phyloP scores from a whole-genome alignment of 1,284 basidiomycete genomes.

The Fereydounia khargensis region DNA sequence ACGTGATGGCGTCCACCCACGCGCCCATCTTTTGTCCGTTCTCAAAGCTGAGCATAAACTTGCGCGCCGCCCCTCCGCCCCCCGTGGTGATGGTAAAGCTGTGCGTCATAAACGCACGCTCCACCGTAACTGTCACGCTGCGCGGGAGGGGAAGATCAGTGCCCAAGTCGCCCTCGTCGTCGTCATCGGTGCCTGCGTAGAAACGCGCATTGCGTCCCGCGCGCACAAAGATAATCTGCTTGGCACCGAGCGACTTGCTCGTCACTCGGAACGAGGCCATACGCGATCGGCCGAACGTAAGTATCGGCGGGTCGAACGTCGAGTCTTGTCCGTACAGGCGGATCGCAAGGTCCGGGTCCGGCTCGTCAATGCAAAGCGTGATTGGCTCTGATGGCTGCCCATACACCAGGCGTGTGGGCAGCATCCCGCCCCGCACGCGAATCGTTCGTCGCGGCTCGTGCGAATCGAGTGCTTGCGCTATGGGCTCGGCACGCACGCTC shows the following conservation, averaged over 20 bases:
- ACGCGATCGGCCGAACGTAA: constrained; percentile 34
- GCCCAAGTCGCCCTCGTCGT: neutral
- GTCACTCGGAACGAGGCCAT: constrained; percentile 45
- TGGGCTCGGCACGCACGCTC: constrained; percentile 33
- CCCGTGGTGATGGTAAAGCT: constrained; percentile 23
- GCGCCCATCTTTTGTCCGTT: constrained; percentile 5
- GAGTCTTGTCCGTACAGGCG: constrained; percentile 45
- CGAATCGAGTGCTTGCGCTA: constrained; percentile 33
- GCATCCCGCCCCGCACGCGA: constrained; percentile 19
- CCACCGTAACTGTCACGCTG: constrained; percentile 32
- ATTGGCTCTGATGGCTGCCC: constrained; percentile 45
- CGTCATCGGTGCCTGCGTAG: constrained; percentile 27
- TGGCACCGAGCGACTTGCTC: constrained; percentile 34
- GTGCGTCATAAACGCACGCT: constrained; percentile 46
- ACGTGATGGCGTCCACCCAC: constrained; percentile 11
- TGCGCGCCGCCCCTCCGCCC: constrained; percentile 3
- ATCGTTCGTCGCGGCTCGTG: constrained; percentile 31
- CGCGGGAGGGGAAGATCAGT: constrained; percentile 21
- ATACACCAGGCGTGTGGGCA: constrained; percentile 36
- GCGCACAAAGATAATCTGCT: constrained; percentile 45
- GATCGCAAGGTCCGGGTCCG: constrained; percentile 48
- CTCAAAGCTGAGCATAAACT: constrained; percentile 45
- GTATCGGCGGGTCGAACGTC: constrained; percentile 46
- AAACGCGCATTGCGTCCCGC: constrained; percentile 38
- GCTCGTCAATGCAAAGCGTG: constrained; percentile 37